Conservation (phyloP, 2,329 filamentous ascomycete genomes). For the Fusarium robinianum region DNA sequence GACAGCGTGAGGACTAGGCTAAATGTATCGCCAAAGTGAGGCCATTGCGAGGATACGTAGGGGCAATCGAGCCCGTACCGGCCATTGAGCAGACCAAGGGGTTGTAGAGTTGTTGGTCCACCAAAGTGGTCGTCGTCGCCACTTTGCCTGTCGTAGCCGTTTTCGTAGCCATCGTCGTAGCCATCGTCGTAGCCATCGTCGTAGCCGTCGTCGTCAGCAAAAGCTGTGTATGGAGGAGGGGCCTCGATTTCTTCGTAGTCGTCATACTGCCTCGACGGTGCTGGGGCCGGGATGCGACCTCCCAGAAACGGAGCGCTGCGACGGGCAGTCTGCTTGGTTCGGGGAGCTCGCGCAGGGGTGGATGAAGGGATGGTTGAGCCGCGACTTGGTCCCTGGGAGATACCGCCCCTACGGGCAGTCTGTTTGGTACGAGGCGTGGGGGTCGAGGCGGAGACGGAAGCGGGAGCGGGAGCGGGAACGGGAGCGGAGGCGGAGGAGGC, state of each 20-base stretch:
- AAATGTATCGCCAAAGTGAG: conserved; percentile 33
- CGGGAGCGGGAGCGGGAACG: too few relatives aligned
- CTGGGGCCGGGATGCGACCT: conserved; percentile 28
- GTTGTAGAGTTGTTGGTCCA: conserved; percentile 15
- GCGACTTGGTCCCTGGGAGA: conserved; percentile 14
- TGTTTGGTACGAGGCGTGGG: conserved; percentile 14
- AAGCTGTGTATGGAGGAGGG: background rate
- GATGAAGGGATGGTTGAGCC: background rate
- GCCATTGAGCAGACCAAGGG: conserved; percentile 50
- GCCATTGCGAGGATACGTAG: conserved; percentile 36
- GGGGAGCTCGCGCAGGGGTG: background rate
- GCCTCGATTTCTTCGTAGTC: background rate
- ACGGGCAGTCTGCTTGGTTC: conserved; percentile 34
- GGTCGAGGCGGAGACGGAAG: background rate
- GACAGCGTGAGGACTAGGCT: conserved; percentile 46
- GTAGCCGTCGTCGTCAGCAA: conserved; percentile 5
- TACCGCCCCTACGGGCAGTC: conserved; percentile 21
- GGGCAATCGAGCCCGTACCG: conserved; percentile 46
- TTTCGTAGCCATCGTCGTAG: conserved; percentile 2
- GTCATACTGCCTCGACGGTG: background rate
- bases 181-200: conserved; percentile 1
- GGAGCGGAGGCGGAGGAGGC: background rate
- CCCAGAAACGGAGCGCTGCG: conserved; percentile 32
- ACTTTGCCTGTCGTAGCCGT: background rate
- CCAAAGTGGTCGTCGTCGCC: conserved; percentile 1